Evolutionary conservation across 257 asterid genomes (phyloP).

Genomic region (Catharanthus roseus): DNA sequence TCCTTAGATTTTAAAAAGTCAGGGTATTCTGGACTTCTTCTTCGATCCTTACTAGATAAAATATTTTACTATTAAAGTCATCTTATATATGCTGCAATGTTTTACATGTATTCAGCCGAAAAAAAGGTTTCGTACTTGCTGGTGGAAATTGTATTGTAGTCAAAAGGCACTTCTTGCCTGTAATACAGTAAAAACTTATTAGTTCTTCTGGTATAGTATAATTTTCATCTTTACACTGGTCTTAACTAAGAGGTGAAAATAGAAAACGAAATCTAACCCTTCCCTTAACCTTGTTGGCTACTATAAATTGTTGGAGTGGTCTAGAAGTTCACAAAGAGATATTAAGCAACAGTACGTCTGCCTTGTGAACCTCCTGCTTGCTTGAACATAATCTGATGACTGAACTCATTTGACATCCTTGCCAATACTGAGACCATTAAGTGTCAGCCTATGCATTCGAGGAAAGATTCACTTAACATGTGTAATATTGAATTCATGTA

Average conservation of each 20-base stretch:
- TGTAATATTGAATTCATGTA: neutral
- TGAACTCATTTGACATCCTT: constrained; percentile 1
- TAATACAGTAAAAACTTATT: neutral
- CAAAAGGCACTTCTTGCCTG: neutral
- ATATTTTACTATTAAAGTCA: neutral
- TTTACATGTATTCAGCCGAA: neutral
- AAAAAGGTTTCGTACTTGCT: too few species aligned
- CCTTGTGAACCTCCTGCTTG: neutral
- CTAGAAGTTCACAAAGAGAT: neutral
- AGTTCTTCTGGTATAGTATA: neutral
- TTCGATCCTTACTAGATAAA: neutral
- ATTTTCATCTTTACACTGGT: neutral
- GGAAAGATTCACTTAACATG: neutral
- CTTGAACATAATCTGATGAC: neutral
- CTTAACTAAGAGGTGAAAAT: neutral
- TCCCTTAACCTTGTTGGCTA: neutral
- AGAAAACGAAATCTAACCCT: neutral
- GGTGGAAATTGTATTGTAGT: neutral
- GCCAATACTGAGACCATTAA: neutral
- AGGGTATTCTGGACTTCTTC: neutral
- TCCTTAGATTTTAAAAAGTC: neutral
- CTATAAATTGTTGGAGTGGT: neutral
- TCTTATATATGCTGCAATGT: neutral
- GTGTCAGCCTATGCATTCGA: neutral
- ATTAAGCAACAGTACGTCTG: neutral